Base-by-base conservation (phyloP, 257 asterid genomes). In the Solanum chmielewskii region DNA sequence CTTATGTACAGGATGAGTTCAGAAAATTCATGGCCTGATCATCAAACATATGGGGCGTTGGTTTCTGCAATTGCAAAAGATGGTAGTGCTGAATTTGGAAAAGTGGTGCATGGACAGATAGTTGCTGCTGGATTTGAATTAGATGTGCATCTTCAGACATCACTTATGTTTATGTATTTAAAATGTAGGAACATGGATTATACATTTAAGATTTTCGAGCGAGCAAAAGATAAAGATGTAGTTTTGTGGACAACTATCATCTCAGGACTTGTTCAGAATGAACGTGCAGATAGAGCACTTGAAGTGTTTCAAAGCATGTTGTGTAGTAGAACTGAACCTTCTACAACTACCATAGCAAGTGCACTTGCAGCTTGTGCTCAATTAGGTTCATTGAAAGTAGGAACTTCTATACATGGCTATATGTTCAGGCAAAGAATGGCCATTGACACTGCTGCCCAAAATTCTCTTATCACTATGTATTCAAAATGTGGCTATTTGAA, bases 301-400 rank as follows among this genome's bases (percentile, higher is more conserved):
- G 87, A 49, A 86, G 87, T 95, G 59, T 93, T 96, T 77, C 87
- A 82, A 70, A 68, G 90, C 87, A 94, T 96, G 98, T 74, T 95
- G 90, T 78, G 21, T 86, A 91, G 94, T 3, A 85, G 92, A 60
- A 88, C 88, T 83, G 68, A 59, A 56, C 98, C 96, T 14, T 92
- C 96, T 86, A 83, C 93, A 33, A 89, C 93, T 39, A 94, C 98
- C 85, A 86, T 96, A 88, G 97, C 99, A 64, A 91, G 95, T 84
- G 93, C 77, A 42, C 94, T 96, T 91, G 92, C 98, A 76, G 96
- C 98, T 91, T 96, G 98, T 90, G 97, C 95, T 2, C 95, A 96
- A 37, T 83, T 94, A 86, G 95, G 94, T 84, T 91, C 93, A 45
- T 69, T 87, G 33, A 92, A 88, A 88, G 89, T 91, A 60, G 99